Conservation (phyloP, 2,329 filamentous ascomycete genomes). For the Raffaelea albimanens region DNA sequence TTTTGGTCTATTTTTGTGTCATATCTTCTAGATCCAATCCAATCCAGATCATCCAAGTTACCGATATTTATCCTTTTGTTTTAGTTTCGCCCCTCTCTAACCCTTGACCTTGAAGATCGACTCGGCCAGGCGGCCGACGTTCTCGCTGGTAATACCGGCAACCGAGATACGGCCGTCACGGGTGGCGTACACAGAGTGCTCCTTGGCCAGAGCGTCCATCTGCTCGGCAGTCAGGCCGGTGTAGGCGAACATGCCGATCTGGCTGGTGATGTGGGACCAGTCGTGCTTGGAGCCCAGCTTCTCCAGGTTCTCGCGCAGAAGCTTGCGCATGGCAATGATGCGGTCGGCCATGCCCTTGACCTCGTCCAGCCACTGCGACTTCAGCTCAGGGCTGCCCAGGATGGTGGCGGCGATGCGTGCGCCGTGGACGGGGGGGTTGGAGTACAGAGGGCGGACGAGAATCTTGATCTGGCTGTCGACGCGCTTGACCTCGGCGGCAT, state of each 20-base stretch:
- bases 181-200: slow-evolving; percentile 96
- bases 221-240: slow-evolving; percentile 84
- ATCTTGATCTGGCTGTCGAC: slow-evolving; percentile 98
- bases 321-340: slow-evolving; percentile 95
- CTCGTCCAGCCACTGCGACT: slow-evolving; percentile 91
- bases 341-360: slow-evolving; percentile 99
- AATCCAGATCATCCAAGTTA: no score
- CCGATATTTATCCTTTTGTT: no score
- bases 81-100: no score
- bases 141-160: slow-evolving; percentile 70
- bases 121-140: slow-evolving; percentile 72
- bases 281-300: slow-evolving; percentile 91
- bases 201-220: slow-evolving; percentile 85
- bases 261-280: slow-evolving; percentile 97
- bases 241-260: slow-evolving; percentile 99
- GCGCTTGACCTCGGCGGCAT: slow-evolving; percentile 77
- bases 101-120: slow-evolving; percentile 78
- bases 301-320: slow-evolving; percentile 92
- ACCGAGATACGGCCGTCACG: slow-evolving; percentile 84
- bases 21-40: not conserved
- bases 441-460: slow-evolving; percentile 92
- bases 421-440: slow-evolving; percentile 94
- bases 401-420: slow-evolving; percentile 90
- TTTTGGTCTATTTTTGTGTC: not conserved
- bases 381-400: slow-evolving; percentile 73